A percentile compares a stretch with the other conserved stretches of the same genome.
These are phyloP conservation scores for Pinus taeda DNA, from an alignment of 75 land plant species.

Conservation along the genomic window DNA sequence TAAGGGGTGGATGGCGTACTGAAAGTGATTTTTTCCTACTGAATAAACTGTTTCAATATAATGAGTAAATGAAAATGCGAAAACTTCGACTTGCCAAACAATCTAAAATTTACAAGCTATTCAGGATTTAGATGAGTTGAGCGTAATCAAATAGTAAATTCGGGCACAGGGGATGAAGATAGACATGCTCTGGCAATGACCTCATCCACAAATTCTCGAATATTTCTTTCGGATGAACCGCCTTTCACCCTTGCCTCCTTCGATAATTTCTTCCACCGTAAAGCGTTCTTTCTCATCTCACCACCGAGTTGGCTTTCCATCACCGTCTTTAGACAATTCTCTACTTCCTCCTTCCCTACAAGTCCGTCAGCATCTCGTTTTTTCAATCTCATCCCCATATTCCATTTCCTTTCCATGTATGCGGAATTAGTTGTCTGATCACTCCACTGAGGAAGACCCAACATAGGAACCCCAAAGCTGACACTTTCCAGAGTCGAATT, in stretches of 20 bases:
- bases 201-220: conserved; percentile 29
- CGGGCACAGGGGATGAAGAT: no score
- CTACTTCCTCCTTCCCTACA: conserved; percentile 36
- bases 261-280: conserved; percentile 43
- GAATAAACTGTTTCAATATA: no score
- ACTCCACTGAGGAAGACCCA: conserved; percentile 25
- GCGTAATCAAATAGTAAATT: no score
- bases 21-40: no score
- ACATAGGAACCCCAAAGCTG: conserved; percentile 26
- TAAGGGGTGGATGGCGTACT: no score
- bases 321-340: conserved; percentile 31
- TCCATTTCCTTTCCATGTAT: conserved; percentile 18
- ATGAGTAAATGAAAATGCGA: no score
- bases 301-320: conserved; percentile 27
- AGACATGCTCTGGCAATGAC: no score
- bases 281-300: conserved; percentile 36
- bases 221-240: conserved; percentile 50
- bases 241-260: conserved; percentile 34
- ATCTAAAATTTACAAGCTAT: no score
- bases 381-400: conserved; percentile 17
- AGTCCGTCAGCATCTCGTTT: conserved; percentile 2
- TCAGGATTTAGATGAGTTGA: no score
- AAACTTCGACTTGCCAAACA: no score
- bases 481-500: conserved; percentile 37
- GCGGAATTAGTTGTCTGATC: conserved; percentile 33